Conservation (phyloP, 2,329 filamentous ascomycete species). For the Tolypocladium endophyticum region DNA sequence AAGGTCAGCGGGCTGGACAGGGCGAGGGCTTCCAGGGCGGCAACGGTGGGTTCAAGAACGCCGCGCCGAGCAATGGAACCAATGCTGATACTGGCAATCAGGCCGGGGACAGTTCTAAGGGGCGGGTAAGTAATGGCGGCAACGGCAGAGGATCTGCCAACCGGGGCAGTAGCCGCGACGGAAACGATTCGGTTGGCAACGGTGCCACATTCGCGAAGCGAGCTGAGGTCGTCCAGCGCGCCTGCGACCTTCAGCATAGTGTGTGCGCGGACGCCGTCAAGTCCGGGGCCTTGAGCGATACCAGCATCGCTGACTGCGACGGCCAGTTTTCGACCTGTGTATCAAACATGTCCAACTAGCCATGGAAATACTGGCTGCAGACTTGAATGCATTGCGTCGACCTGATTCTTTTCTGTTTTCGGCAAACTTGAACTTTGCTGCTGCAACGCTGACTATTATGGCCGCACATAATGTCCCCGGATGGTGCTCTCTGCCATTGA, state of each 20-base stretch:
- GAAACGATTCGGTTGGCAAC: neutral
- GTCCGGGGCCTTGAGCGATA: slow-evolving; percentile 27
- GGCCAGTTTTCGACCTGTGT: slow-evolving; percentile 38
- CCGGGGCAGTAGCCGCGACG: slow-evolving; percentile 1
- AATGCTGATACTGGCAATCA: neutral
- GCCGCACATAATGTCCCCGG: neutral
- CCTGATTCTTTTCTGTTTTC: neutral
- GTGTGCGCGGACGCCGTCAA: slow-evolving; percentile 47
- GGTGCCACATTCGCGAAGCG: slow-evolving; percentile 47
- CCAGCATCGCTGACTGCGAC: slow-evolving; percentile 40
- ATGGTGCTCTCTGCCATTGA: neutral
- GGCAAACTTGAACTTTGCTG: neutral
- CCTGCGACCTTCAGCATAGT: slow-evolving; percentile 55
- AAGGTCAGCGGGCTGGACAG: neutral
- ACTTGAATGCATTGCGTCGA: neutral
- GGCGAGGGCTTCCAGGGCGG: slow-evolving; percentile 1
- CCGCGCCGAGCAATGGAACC: neutral
- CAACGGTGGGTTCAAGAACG: neutral
- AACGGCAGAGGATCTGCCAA: slow-evolving; percentile 10
- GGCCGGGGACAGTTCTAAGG: slow-evolving; percentile 1
- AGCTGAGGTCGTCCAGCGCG: slow-evolving; percentile 44
- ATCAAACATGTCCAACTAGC: slow-evolving; percentile 14
- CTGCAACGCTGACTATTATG: neutral
- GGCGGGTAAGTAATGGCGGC: slow-evolving; percentile 1
- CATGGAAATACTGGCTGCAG: neutral